Base-by-base conservation (phyloP, 306 rosid genomes). In the Vigna hirtella region DNA sequence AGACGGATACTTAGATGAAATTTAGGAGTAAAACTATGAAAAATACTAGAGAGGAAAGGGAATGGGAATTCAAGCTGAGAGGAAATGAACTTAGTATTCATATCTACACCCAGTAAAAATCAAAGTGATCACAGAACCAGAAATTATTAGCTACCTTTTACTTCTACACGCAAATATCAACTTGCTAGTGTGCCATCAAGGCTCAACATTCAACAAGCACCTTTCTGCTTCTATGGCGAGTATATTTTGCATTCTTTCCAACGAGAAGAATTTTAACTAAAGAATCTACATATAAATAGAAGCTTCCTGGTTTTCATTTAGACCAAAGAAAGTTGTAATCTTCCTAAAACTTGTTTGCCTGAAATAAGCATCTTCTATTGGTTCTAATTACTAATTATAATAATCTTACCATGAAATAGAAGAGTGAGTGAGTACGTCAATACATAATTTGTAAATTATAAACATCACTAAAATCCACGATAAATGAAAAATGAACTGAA, bases 121-220 rank as follows among this genome's bases (percentile, higher is more conserved):
- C 36, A 56, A 47, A 26, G 22, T 63, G 50, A 42, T 34, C 61
- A 55, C 9, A 17, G 50, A 65, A 47, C 70, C 47, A 55, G 73
- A 63, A 74, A 47, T 70, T 61, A 45, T 53, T 72, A 70, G 55
- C 47, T 74, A 50, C 64, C 78, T 67, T 69, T 53, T 78, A 73
- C 32, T 61, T 66, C n/a, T 59, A 36, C 61, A 53, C 26, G 56
- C 63, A 68, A 83, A 61, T 67, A 62, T 55, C 57, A 64, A 36
- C 38, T 78, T 24, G 24, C 28, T 40, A 49, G 49, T 67, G 58
- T 22, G 61, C 69, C 45, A 30, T 40, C 32, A 38, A 28, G 40
- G 52, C 70, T 63, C 58, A 70, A 59, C 73, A 83, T 51, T 62
- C 47, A 66, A 67, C 36, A 1, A 56, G 70, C 12, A 43, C 52